These are phyloP conservation scores for Physcomitrium patens DNA, from an alignment of 225 moss, liverwort and hornwort species.

Conservation along the genomic window DNA sequence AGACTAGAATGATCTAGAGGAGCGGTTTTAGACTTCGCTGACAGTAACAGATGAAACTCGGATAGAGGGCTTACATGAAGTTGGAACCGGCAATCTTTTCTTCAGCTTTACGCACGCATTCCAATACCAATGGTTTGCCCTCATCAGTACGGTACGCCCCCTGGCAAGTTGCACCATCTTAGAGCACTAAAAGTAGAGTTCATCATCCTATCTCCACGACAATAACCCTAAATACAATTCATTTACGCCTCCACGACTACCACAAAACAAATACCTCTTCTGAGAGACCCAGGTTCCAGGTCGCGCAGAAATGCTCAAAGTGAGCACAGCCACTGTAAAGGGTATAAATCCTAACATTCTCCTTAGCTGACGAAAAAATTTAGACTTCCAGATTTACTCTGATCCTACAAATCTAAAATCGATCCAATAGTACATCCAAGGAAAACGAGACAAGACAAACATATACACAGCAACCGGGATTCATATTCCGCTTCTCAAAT, in stretches of 20 bases:
- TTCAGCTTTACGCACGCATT: slow-evolving; percentile 65
- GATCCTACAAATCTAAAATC: too few relatives aligned
- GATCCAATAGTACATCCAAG: too few relatives aligned
- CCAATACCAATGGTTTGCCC: slow-evolving; percentile 63
- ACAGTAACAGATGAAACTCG: neutral
- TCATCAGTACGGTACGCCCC: slow-evolving; percentile 61
- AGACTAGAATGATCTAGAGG: neutral
- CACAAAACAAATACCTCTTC: too few relatives aligned
- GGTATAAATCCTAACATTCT: too few relatives aligned
- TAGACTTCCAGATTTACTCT: too few relatives aligned
- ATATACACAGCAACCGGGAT: too few relatives aligned
- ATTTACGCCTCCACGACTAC: neutral
- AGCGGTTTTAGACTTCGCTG: neutral
- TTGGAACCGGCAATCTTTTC: slow-evolving; percentile 40
- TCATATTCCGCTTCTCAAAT: too few relatives aligned
- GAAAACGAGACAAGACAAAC: too few relatives aligned
- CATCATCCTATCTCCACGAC: neutral
- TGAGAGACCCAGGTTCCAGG: too few relatives aligned
- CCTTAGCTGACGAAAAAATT: too few relatives aligned
- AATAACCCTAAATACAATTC: neutral
- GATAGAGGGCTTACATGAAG: slow-evolving; percentile 43
- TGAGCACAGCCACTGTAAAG: too few relatives aligned
- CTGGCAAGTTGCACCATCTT: slow-evolving; percentile 18
- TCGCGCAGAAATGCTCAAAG: too few relatives aligned
- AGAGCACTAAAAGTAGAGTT: neutral